Base-by-base conservation (phyloP, 371 early-diverging fungal genomes). In the Dinochytrium kinnereticum region DNA sequence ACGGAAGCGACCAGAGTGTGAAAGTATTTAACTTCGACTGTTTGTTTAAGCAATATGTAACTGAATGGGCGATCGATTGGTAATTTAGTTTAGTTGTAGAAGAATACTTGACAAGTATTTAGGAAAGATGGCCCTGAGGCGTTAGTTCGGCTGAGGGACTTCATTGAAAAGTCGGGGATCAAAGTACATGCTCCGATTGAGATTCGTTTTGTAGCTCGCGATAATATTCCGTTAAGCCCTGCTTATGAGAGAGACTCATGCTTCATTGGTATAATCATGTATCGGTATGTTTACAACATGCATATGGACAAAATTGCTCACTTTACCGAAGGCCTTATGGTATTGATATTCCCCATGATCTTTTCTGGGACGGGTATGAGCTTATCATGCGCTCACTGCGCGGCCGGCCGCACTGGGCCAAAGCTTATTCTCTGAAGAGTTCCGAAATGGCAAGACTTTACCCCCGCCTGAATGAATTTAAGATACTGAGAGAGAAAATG, bases 361-460 rank as follows among this genome's bases (percentile, higher is more conserved):
- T 88, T 28, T 92, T 91, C 73, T 94, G 93, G 94, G 78, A 83
- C 36, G 90, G 77, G 0, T 95, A 87, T 69, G 95, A 95, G 78
- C 81, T 87, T 50, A 91, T 94, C 40, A 93, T 95, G 95, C 82
- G 89, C 26, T 76, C 82, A 2, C 85, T 86, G 36, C 84, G 81
- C 13, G 95, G 95, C 0, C 83, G 94, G 17, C 95, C 95, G 21
- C 94, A 95, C 71, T 95, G 95, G 95, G 95, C 94, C 40, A 92
- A 93, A 82, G 90, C 90, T 0, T 92, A 92, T 74, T 79, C 86
- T 21, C 89, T 93, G 80, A 80, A 82, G 21, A 76, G 76, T 51
- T 69, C 78, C 28, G 89, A 90, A 34, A 75, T 94, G 30, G 77
- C 75, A 37, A 75, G 81, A 24, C 78, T 88, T 0, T 94, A 93